phyloP scores from a whole-genome alignment of 768 basidiomycete species.

The Boletellus sp. region DNA sequence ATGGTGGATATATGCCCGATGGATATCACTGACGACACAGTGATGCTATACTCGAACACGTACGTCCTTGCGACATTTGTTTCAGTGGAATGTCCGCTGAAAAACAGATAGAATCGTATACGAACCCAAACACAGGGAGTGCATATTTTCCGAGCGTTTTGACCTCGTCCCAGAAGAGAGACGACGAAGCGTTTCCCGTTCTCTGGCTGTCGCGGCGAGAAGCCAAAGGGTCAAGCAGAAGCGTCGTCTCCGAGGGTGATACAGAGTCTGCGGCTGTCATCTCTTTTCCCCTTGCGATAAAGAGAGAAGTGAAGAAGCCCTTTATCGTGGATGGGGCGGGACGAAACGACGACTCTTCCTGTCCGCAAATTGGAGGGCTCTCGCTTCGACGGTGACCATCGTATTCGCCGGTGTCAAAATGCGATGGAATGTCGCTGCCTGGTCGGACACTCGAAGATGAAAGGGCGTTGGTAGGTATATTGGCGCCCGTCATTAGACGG shows the following conservation, averaged over 20 bases:
- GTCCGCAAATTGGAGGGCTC: background rate
- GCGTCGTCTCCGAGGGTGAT: conserved; percentile 47
- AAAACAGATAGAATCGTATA: conserved; percentile 7
- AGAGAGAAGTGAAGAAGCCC: conserved; percentile 2
- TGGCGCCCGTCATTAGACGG: no score
- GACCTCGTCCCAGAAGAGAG: conserved; percentile 4
- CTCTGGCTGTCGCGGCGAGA: conserved; percentile 49
- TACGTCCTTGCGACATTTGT: conserved; percentile 46
- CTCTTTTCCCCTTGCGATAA: background rate
- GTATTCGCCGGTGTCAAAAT: conserved; percentile 5
- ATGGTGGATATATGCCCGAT: conserved; percentile 90
- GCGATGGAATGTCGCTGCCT: no score
- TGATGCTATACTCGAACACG: conserved; percentile 81
- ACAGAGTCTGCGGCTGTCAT: background rate
- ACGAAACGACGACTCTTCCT: background rate
- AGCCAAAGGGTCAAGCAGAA: conserved; percentile 49
- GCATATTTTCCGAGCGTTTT: conserved; percentile 59
- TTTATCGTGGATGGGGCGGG: conserved; percentile 1
- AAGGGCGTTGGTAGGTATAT: no score
- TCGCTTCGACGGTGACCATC: conserved; percentile 14
- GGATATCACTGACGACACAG: conserved; percentile 82
- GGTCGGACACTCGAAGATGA: no score
- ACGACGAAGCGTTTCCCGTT: conserved; percentile 17
- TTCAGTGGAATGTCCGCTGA: conserved; percentile 1
- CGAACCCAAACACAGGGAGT: conserved; percentile 71